Base-by-base conservation (phyloP, 2,329 filamentous ascomycete genomes). In the Arthrobotrys entomopaga region DNA sequence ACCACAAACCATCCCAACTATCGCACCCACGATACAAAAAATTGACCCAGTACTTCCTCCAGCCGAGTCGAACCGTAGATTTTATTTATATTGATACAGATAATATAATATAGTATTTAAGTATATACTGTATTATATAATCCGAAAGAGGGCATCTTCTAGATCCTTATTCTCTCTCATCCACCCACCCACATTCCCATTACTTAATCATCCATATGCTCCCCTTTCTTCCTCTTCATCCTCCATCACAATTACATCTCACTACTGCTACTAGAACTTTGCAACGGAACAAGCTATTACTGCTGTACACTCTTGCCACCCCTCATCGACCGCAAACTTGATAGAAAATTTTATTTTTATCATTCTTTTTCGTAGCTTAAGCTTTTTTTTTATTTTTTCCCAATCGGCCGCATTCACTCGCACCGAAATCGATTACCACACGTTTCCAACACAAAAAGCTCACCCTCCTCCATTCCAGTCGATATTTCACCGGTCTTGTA, bases 1-100 rank as follows among this genome's bases (percentile, higher is more conserved):
- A 46, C 16, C 42, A 8, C 16, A 6, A 19, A 7, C 13, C 29
- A 34, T 10, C 29, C 10, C 29, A 5, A 3, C 29, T 10, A 34
- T 10, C 29, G 29, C 29, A 34, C 10, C 29, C 6, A 7, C 29
- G 29, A 34, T 7, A 34, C 29, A 34, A 8, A 34, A 34, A 34
- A 7, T 26, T 34, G 29, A 34, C 29, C 29, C 29, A 34, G 29
- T 34, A n/a, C n/a, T n/a, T 40, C 34, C 13, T 13, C 42, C 42
- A n/a, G 42, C 42, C 42, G 42, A 46, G 42, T 46, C 42, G n/a
- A 46, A 46, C 42, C 42, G 42, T 46, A 46, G 29, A 34, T 34
- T 34, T 29, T 34, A 5, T 34, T 7, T 34, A 34, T 5, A 34
- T 34, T 34, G n/a, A n/a, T 10, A 6, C 29, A 34, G 7, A 34